These are phyloP conservation scores for Ilex paraguariensis DNA, from an alignment of 305 asterid species.

Conservation along the genomic window DNA sequence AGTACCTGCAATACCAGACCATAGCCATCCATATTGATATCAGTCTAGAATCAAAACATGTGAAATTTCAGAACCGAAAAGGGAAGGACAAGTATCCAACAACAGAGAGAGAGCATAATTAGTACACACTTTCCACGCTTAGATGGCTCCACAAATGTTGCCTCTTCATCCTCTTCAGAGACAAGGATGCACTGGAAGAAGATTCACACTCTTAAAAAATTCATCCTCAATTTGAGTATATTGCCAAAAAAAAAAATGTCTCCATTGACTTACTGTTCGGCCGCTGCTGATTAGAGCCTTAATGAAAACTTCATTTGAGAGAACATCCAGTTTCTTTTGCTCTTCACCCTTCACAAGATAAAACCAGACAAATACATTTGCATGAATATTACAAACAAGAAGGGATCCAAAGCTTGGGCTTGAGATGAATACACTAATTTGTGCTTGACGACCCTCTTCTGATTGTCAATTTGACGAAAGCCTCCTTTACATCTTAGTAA, in stretches of 20 bases:
- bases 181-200: constrained; percentile 83
- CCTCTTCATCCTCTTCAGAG: constrained; percentile 95
- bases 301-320: constrained; percentile 86
- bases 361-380: constrained; percentile 2
- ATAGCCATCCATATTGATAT: background rate
- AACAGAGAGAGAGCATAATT: constrained; percentile 5
- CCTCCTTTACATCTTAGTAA: no score
- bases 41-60: constrained; percentile 1
- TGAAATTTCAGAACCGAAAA: no score
- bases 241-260: background rate
- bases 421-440: no score
- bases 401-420: no score
- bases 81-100: no score
- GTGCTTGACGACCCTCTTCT: no score
- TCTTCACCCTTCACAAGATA: constrained; percentile 71
- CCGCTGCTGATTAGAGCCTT: constrained; percentile 96
- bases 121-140: constrained; percentile 73
- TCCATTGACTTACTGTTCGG: constrained; percentile 66
- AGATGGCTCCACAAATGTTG: constrained; percentile 79
- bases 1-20: constrained; percentile 44
- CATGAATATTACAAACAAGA: no score
- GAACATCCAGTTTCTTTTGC: constrained; percentile 95
- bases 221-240: background rate
- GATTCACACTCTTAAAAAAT: constrained; percentile 12
- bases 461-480: no score